Percentiles rank a stretch among this genome's conserved stretches.
phyloP scores from a whole-genome alignment of 179 eudicot species.

The Corrigiola litoralis region DNA sequence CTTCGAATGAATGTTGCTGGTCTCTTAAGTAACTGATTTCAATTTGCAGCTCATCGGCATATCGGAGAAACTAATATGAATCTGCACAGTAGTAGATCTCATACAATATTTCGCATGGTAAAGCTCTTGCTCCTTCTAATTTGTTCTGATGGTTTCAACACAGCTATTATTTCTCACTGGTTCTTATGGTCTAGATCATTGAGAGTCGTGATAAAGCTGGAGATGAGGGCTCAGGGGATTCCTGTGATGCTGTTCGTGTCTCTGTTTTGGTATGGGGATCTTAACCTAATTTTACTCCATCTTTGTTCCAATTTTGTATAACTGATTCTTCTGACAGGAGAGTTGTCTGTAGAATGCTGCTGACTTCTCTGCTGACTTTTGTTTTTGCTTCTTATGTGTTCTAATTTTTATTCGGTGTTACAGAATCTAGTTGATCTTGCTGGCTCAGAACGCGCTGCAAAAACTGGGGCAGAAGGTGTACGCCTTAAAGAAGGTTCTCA shows the following conservation, averaged over 20 bases:
- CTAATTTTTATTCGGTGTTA: slow-evolving; percentile 3
- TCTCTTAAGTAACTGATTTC: slow-evolving; percentile 5
- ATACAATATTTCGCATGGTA: slow-evolving; percentile 99
- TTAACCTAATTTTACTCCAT: slow-evolving; percentile 1
- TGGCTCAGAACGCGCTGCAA: slow-evolving; percentile 99
- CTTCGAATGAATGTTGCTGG: background rate
- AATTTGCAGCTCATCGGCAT: slow-evolving; percentile 83
- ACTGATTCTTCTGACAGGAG: background rate
- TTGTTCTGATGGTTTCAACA: background rate
- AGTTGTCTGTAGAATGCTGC: slow-evolving; percentile 3
- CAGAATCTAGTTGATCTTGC: slow-evolving; percentile 98
- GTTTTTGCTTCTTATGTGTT: background rate
- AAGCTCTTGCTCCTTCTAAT: slow-evolving; percentile 7
- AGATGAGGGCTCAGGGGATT: slow-evolving; percentile 51
- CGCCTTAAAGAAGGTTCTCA: slow-evolving; percentile 99
- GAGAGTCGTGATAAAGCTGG: slow-evolving; percentile 87
- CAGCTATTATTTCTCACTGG: slow-evolving; percentile 14
- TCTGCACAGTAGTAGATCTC: slow-evolving; percentile 88
- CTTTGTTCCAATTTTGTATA: background rate
- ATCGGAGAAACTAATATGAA: slow-evolving; percentile 99
- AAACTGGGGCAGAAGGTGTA: slow-evolving; percentile 99
- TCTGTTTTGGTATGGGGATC: slow-evolving; percentile 69
- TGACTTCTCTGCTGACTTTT: background rate
- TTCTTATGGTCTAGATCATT: slow-evolving; percentile 50
- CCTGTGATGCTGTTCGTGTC: slow-evolving; percentile 98